Evolutionary conservation across 2,329 filamentous ascomycete genomes (phyloP).

Genomic region (Leptographium procerum): DNA sequence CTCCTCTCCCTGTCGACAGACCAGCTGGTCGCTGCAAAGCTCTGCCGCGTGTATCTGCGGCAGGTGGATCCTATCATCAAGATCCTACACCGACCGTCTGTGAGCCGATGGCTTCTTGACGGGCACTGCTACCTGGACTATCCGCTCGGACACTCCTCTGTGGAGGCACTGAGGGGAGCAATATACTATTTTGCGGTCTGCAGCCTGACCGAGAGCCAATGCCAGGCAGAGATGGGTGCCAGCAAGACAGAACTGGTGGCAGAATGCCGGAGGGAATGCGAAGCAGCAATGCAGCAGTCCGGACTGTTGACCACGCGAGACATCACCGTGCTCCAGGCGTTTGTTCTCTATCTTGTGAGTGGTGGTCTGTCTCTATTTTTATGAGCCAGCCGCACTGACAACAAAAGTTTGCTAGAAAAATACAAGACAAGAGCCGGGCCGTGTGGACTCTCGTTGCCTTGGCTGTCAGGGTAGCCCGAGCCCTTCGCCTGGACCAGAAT

Average conservation of each 20-base stretch:
- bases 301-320: constrained; percentile 16
- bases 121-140: constrained; percentile 16
- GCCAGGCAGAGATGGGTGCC: neutral
- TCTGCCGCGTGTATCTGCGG: constrained; percentile 14
- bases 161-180: neutral
- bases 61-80: constrained; percentile 17
- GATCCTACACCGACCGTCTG: constrained; percentile 14
- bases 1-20: too few species aligned
- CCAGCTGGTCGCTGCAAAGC: too few species aligned
- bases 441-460: constrained; percentile 20
- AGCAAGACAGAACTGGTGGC: neutral
- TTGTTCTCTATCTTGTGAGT: constrained; percentile 19
- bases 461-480: constrained; percentile 18
- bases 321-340: constrained; percentile 18
- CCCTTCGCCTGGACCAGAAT: constrained; percentile 10
- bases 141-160: constrained; percentile 10
- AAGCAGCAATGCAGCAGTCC: constrained; percentile 14
- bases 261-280: constrained; percentile 9
- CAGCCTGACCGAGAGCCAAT: constrained; percentile 4
- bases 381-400: neutral
- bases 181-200: neutral
- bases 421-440: constrained; percentile 14
- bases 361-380: constrained; percentile 20
- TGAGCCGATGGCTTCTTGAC: constrained; percentile 13
- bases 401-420: neutral